Evolutionary conservation across 176 grass and related monocot genomes (phyloP).

Genomic region (Phoenix roebelenii): DNA sequence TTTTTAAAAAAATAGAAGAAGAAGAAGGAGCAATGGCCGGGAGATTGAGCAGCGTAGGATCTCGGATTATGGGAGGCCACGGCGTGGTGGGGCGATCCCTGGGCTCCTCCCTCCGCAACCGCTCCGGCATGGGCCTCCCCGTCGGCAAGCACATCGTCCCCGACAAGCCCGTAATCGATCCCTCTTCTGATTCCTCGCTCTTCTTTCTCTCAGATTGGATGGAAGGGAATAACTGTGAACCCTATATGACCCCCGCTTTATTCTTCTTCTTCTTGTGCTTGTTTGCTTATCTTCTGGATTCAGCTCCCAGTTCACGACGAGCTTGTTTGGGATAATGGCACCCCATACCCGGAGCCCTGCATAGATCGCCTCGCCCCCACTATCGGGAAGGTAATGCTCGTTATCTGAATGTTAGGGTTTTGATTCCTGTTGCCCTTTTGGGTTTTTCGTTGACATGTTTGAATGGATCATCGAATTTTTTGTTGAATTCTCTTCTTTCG

Average conservation of each 20-base stretch:
- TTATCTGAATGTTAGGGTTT: too few relatives aligned
- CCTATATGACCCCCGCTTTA: too few relatives aligned
- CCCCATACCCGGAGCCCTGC: slow-evolving; percentile 82
- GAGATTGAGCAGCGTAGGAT: slow-evolving; percentile 58
- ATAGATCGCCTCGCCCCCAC: slow-evolving; percentile 79
- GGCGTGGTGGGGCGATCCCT: slow-evolving; percentile 53
- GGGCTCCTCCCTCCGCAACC: slow-evolving; percentile 48
- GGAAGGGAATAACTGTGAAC: too few relatives aligned
- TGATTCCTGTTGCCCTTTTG: too few relatives aligned
- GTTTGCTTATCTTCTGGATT: too few relatives aligned
- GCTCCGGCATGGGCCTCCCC: slow-evolving; percentile 87
- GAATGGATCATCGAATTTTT: slow-evolving; percentile 10
- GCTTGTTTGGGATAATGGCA: slow-evolving; percentile 92
- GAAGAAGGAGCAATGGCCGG: slow-evolving; percentile 45
- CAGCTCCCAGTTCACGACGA: slow-evolving; percentile 67
- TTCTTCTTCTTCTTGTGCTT: too few relatives aligned
- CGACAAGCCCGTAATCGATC: slow-evolving; percentile 55
- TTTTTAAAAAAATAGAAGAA: neutral
- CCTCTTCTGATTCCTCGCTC: neutral
- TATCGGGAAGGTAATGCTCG: slow-evolving; percentile 63
- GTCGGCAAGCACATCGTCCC: slow-evolving; percentile 80
- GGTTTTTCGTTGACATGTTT: too few relatives aligned
- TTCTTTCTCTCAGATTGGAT: neutral
- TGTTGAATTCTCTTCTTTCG: neutral
- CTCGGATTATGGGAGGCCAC: slow-evolving; percentile 70